These are phyloP conservation scores for Arthrocladium fulminans DNA, from an alignment of 2,329 filamentous ascomycete species.

Conservation along the genomic window DNA sequence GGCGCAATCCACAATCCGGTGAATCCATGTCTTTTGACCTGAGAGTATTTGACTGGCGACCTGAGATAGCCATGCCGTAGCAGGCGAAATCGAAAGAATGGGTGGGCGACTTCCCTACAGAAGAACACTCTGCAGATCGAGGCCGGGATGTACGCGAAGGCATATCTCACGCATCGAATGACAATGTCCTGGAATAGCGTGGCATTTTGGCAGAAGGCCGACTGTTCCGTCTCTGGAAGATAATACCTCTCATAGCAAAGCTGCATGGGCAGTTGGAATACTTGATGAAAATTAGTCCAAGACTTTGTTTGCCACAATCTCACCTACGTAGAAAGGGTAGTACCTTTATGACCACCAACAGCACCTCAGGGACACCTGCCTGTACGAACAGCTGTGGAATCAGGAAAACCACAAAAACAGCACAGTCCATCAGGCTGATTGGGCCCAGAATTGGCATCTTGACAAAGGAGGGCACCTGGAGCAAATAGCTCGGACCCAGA, in stretches of 20 bases:
- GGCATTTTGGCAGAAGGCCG: constrained; percentile 60
- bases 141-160: constrained; percentile 62
- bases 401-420: constrained; percentile 62
- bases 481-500: too few species aligned
- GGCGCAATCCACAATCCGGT: constrained; percentile 62
- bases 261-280: constrained; percentile 47
- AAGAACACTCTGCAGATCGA: constrained; percentile 68
- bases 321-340: constrained; percentile 61
- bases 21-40: constrained; percentile 45
- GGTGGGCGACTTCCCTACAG: constrained; percentile 60
- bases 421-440: constrained; percentile 66
- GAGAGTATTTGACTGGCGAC: constrained; percentile 57
- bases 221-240: constrained; percentile 36
- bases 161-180: constrained; percentile 67
- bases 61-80: constrained; percentile 59
- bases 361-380: constrained; percentile 53
- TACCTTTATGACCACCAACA: constrained; percentile 45
- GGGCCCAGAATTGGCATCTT: constrained; percentile 60
- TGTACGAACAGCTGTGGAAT: constrained; percentile 62
- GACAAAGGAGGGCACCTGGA: neutral
- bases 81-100: constrained; percentile 68
- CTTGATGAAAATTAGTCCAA: constrained; percentile 8
- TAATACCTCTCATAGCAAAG: constrained; percentile 53
- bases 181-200: constrained; percentile 69
- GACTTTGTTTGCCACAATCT: neutral